Conservation (phyloP, 2,329 filamentous ascomycete species). For the Myriosclerotinia scirpicola region DNA sequence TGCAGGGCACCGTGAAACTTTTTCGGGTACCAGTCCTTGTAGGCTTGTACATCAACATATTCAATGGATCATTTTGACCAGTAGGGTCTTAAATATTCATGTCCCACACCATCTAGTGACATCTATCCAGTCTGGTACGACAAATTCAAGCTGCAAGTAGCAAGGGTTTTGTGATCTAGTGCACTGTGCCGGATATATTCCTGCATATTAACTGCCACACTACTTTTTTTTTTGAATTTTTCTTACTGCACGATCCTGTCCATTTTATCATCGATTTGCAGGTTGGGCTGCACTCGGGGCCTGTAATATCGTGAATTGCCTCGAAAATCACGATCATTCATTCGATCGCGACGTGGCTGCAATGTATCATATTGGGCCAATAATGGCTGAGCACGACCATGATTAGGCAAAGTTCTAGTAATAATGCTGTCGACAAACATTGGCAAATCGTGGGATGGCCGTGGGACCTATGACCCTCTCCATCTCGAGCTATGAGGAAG, state of each 20-base stretch:
- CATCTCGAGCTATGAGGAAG: slow-evolving; percentile 10
- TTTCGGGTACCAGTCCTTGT: slow-evolving; percentile 18
- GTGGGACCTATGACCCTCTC: slow-evolving; percentile 6
- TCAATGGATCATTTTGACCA: background rate
- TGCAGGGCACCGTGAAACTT: slow-evolving; percentile 30
- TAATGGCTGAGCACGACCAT: slow-evolving; percentile 37
- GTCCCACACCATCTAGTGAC: slow-evolving; percentile 14
- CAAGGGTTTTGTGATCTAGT: slow-evolving; percentile 9
- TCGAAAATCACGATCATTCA: slow-evolving; percentile 29
- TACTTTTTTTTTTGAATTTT: background rate
- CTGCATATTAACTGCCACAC: slow-evolving; percentile 7
- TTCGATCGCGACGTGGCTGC: slow-evolving; percentile 39
- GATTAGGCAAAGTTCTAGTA: slow-evolving; percentile 31
- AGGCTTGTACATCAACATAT: slow-evolving; percentile 12
- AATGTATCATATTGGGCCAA: slow-evolving; percentile 34
- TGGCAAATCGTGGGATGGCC: slow-evolving; percentile 14
- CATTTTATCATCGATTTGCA: slow-evolving; percentile 16
- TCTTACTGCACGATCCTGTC: no score
- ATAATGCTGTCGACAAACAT: slow-evolving; percentile 21
- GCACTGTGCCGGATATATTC: slow-evolving; percentile 18
- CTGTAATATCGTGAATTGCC: slow-evolving; percentile 34
- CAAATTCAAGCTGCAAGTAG: slow-evolving; percentile 3
- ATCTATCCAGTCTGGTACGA: slow-evolving; percentile 7
- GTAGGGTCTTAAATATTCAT: background rate
- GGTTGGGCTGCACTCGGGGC: slow-evolving; percentile 31